These are phyloP conservation scores for Pseudogymnoascus sp. DNA, from an alignment of 2,329 filamentous ascomycete genomes.

Conservation along the genomic window DNA sequence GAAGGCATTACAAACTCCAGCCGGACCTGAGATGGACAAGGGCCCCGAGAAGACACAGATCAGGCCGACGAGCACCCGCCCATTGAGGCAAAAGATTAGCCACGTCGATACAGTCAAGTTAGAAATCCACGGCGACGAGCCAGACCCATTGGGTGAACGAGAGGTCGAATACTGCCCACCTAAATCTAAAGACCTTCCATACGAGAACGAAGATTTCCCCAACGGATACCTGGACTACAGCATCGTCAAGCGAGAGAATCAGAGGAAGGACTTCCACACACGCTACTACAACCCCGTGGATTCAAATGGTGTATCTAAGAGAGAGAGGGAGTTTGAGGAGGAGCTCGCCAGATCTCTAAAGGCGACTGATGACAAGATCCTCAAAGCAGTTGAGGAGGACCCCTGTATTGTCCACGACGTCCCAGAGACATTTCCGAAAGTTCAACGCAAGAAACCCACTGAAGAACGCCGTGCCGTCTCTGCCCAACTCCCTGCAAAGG, in stretches of 20 bases:
- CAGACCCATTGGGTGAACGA: slow-evolving; percentile 48
- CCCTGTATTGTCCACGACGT: slow-evolving; percentile 55
- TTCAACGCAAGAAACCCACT: slow-evolving; percentile 24
- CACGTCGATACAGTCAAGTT: slow-evolving; percentile 53
- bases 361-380: slow-evolving; percentile 60
- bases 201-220: slow-evolving; percentile 64
- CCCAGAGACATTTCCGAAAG: slow-evolving; percentile 36
- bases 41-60: slow-evolving; percentile 57
- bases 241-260: slow-evolving; percentile 50
- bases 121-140: slow-evolving; percentile 52
- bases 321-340: slow-evolving; percentile 55
- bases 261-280: slow-evolving; percentile 55
- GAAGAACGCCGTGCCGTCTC: not conserved
- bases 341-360: slow-evolving; percentile 35
- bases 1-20: slow-evolving; percentile 58
- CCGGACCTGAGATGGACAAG: slow-evolving; percentile 52
- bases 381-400: slow-evolving; percentile 57
- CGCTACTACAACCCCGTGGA: slow-evolving; percentile 58
- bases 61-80: slow-evolving; percentile 53
- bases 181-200: slow-evolving; percentile 56
- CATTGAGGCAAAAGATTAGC: slow-evolving; percentile 50
- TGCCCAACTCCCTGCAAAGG: slow-evolving; percentile 17
- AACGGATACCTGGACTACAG: slow-evolving; percentile 50
- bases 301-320: slow-evolving; percentile 57
- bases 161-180: slow-evolving; percentile 91